Conservation (phyloP, 2,329 filamentous ascomycete species). For the Aspergillus luchuensis region DNA sequence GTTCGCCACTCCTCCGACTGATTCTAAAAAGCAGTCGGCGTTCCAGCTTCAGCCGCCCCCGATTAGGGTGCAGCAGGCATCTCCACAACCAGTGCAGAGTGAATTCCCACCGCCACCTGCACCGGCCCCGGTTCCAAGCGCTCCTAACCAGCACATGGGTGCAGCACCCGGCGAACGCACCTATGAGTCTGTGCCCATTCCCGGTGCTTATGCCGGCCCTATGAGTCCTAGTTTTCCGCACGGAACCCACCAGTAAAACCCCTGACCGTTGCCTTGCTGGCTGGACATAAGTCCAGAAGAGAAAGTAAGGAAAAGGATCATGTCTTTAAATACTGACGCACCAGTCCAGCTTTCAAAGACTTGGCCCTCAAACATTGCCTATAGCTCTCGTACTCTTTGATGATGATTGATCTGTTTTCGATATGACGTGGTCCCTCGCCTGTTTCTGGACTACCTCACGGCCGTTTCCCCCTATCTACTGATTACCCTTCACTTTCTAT, state of each 20-base stretch:
- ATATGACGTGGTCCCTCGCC: neutral
- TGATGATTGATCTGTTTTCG: neutral
- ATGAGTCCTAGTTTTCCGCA: slow-evolving; percentile 47
- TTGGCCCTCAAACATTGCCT: neutral
- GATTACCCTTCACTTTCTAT: neutral
- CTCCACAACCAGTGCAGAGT: slow-evolving; percentile 66
- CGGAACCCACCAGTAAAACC: slow-evolving; percentile 23
- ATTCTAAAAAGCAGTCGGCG: slow-evolving; percentile 59
- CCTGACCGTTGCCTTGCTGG: neutral
- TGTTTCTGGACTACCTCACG: neutral
- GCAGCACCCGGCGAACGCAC: slow-evolving; percentile 77
- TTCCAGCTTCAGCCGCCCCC: slow-evolving; percentile 90
- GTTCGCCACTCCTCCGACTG: slow-evolving; percentile 64
- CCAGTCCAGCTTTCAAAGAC: neutral
- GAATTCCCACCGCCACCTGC: slow-evolving; percentile 56
- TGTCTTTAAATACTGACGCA: neutral
- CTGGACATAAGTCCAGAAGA: neutral
- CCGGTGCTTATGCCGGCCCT: slow-evolving; percentile 71
- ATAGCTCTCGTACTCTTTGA: neutral
- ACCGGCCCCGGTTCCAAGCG: slow-evolving; percentile 41
- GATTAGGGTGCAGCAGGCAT: slow-evolving; percentile 73
- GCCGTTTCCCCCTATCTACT: neutral
- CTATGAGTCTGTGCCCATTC: slow-evolving; percentile 86
- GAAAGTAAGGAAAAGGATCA: no score
- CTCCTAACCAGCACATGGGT: slow-evolving; percentile 63